phyloP scores from a whole-genome alignment of 1,284 basidiomycete species.

The Ceratobasidium sp. region DNA sequence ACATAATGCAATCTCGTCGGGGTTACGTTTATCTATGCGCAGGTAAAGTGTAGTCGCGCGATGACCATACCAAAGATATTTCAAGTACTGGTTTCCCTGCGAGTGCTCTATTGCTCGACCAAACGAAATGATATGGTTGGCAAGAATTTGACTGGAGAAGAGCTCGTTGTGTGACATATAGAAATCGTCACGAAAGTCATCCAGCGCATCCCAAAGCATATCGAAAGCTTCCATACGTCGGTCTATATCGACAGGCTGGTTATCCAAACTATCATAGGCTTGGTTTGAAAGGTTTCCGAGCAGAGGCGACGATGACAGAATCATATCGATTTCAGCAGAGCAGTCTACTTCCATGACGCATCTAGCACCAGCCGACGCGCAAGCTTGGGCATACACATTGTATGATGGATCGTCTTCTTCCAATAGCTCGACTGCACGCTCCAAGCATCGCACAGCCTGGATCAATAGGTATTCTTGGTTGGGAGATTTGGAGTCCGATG shows the following conservation, averaged over 20 bases:
- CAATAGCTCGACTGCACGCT: background rate
- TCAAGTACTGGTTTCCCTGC: background rate
- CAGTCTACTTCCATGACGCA: background rate
- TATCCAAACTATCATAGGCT: background rate
- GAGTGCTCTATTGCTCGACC: constrained; percentile 7
- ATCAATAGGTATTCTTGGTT: background rate
- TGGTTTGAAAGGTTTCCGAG: background rate
- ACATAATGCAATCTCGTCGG: constrained; percentile 12
- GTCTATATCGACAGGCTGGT: background rate
- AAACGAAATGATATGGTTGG: background rate
- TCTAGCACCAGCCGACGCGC: background rate
- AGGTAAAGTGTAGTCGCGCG: constrained; percentile 13
- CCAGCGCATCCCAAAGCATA: background rate
- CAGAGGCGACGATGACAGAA: background rate
- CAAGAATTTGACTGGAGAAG: background rate
- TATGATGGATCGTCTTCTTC: constrained; percentile 13
- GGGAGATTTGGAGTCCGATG: background rate
- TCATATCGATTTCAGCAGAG: background rate
- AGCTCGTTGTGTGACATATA: background rate
- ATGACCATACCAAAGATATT: background rate
- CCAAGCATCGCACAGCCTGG: background rate
- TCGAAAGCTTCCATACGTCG: background rate
- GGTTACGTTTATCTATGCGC: constrained; percentile 21
- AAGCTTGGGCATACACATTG: background rate
- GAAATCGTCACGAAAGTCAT: background rate